These are phyloP conservation scores for Pichia sp. DNA, from an alignment of 1,139 yeast species.

Conservation along the genomic window DNA sequence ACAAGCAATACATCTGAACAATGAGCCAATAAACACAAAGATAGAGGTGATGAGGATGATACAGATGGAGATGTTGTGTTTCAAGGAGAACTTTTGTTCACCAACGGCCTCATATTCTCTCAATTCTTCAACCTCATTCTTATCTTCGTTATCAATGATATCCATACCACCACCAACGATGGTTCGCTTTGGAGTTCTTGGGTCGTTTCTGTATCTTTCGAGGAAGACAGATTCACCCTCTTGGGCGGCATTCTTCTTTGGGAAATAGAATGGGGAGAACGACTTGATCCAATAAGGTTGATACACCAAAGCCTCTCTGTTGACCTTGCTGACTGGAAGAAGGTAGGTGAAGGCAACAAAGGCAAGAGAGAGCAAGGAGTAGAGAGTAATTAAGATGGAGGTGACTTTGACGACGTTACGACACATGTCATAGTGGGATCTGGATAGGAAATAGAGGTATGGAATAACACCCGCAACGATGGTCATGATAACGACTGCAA, in stretches of 20 bases:
- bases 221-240: slow-evolving; percentile 51
- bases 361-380: slow-evolving; percentile 50
- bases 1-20: slow-evolving; percentile 53
- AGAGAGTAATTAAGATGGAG: slow-evolving; percentile 51
- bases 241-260: slow-evolving; percentile 43
- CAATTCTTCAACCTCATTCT: slow-evolving; percentile 23
- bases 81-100: slow-evolving; percentile 23
- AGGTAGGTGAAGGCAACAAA: slow-evolving; percentile 51
- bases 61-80: slow-evolving; percentile 38
- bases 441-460: slow-evolving; percentile 52
- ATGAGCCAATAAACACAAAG: slow-evolving; percentile 51
- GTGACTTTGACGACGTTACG: slow-evolving; percentile 57
- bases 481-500: slow-evolving; percentile 61
- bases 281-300: slow-evolving; percentile 82
- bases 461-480: slow-evolving; percentile 65
- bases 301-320: slow-evolving; percentile 50
- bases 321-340: slow-evolving; percentile 53
- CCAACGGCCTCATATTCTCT: slow-evolving; percentile 22
- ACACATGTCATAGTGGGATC: slow-evolving; percentile 44
- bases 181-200: slow-evolving; percentile 34
- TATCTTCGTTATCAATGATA: slow-evolving; percentile 41
- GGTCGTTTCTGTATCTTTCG: slow-evolving; percentile 49
- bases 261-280: slow-evolving; percentile 52
- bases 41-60: slow-evolving; percentile 50
- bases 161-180: slow-evolving; percentile 36